These are phyloP conservation scores for Corynespora cassiicola DNA, from an alignment of 2,329 filamentous ascomycete species.

Conservation along the genomic window DNA sequence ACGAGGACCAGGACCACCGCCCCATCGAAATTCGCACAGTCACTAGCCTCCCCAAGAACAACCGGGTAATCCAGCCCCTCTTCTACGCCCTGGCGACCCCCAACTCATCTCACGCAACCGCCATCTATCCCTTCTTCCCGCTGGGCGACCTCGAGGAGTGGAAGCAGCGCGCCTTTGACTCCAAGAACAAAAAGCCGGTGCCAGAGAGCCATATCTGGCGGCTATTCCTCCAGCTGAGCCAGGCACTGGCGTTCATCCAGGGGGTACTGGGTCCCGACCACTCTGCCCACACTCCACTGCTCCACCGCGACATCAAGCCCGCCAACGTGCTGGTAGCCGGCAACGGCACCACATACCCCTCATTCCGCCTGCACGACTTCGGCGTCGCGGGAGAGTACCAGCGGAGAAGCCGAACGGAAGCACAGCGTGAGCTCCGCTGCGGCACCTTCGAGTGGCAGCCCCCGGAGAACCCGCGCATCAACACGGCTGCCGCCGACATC, in stretches of 20 bases:
- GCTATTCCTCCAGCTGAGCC: conserved; percentile 33
- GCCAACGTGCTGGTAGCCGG: conserved; percentile 31
- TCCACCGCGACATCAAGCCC: conserved; percentile 35
- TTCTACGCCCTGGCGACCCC: conserved; percentile 12
- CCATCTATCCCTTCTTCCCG: conserved; percentile 26
- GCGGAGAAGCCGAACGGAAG: not conserved
- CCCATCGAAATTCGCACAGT: conserved; percentile 22
- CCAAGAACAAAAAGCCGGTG: conserved; percentile 21
- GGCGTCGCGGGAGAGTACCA: conserved; percentile 16
- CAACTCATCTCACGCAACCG: conserved; percentile 12
- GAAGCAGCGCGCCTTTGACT: conserved; percentile 20
- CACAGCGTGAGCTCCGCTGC: conserved; percentile 3
- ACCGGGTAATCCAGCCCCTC: conserved; percentile 24
- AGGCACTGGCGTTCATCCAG: conserved; percentile 36
- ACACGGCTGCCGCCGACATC: conserved; percentile 32
- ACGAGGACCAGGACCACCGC: conserved; percentile 3
- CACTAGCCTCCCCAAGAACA: conserved; percentile 15
- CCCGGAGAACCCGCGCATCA: conserved; percentile 36
- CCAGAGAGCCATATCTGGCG: conserved; percentile 36
- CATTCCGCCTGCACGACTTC: conserved; percentile 36
- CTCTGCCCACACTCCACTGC: conserved; percentile 7
- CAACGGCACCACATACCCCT: conserved; percentile 30
- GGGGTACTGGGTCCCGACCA: conserved; percentile 13
- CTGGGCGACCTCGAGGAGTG: conserved; percentile 28
- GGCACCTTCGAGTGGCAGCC: conserved; percentile 36